Conservation (phyloP, 2,329 filamentous ascomycete species). For the Nemania sp. region DNA sequence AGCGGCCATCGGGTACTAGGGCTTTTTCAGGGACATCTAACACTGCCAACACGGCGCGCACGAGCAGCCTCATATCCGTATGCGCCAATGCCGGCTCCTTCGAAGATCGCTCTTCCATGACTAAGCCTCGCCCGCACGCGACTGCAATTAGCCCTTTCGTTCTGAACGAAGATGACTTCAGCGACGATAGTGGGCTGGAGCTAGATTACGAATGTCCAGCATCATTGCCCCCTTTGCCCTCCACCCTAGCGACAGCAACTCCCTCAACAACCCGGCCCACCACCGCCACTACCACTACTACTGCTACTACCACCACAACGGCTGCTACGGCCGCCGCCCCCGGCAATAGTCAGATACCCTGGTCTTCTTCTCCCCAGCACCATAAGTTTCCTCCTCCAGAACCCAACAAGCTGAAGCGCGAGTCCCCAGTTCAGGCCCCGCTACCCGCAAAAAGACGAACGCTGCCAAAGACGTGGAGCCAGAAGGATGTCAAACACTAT, state of each 20-base stretch:
- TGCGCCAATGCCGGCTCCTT: constrained; percentile 55
- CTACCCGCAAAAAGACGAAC: constrained; percentile 61
- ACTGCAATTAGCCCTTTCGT: constrained; percentile 49
- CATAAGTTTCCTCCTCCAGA: constrained; percentile 48
- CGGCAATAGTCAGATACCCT: constrained; percentile 55
- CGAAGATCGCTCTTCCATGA: constrained; percentile 45
- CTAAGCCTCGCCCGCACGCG: constrained; percentile 32
- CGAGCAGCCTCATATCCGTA: constrained; percentile 45
- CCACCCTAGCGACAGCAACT: constrained; percentile 37
- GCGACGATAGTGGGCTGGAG: constrained; percentile 78
- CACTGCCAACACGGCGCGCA: constrained; percentile 20
- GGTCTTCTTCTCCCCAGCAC: constrained; percentile 69
- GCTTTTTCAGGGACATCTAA: constrained; percentile 17
- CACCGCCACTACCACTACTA: background rate
- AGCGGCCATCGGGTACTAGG: constrained; percentile 22
- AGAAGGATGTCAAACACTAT: constrained; percentile 37
- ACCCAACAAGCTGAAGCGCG: constrained; percentile 46
- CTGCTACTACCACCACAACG: background rate
- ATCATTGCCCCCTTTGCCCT: constrained; percentile 47
- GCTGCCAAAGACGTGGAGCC: constrained; percentile 57
- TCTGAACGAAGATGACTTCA: constrained; percentile 82
- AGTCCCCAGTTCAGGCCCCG: constrained; percentile 41
- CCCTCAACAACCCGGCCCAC: constrained; percentile 16
- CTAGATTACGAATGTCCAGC: constrained; percentile 66
- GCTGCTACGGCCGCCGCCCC: constrained; percentile 14